Evolutionary conservation across 495 filamentous ascomycete genomes (phyloP), one percentile per base, ranked within the genome.

Genomic region (Hyaloscypha variabilis): DNA sequence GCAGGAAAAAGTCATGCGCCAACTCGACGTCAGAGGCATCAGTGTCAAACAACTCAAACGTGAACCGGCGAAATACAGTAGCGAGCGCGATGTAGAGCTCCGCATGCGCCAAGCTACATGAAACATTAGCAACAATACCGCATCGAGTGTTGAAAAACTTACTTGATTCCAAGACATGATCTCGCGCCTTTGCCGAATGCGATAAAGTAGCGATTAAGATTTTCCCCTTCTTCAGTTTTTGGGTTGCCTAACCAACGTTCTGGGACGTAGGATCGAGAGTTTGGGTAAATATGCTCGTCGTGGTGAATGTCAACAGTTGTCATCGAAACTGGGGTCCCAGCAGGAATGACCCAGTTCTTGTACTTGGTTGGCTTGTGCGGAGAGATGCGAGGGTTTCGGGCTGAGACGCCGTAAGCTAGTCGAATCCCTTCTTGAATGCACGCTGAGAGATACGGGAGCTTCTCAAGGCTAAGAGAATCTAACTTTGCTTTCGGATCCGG

Each of bases 141-240:
- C n/a, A n/a, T n/a, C n/a, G n/a, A n/a, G n/a, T n/a, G n/a, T n/a
- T n/a, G n/a, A n/a, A n/a, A n/a, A n/a, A n/a, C n/a, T n/a, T n/a
- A n/a, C n/a, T 81, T 79, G 28, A 82, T 82, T 2, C 82, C 85
- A 21, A 87, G 67, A 61, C 84, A 87, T 30, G 72, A 69, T 52
- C 84, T 64, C 1, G 70, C 73, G 3, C 84, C 82, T 68, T 77
- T 82, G 23, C 73, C 77, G 58, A 86, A 86, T 0, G 79, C 62
- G 5, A 84, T 71, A 54, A 85, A 51, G 50, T 82, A 81, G 56
- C 74, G 79, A 29, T 82, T 60, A 1, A 73, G 50, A 1, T 50
- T 10, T 23, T 29, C 29, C 29, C 61, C 59, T 3, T 63, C n/a
- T n/a, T n/a, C n/a, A n/a, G n/a, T n/a, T n/a, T n/a, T n/a, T n/a